Evolutionary conservation across 805 yeast species (phyloP), one percentile per base, ranked within the genome.

Genomic region (Candida gorgasii): DNA sequence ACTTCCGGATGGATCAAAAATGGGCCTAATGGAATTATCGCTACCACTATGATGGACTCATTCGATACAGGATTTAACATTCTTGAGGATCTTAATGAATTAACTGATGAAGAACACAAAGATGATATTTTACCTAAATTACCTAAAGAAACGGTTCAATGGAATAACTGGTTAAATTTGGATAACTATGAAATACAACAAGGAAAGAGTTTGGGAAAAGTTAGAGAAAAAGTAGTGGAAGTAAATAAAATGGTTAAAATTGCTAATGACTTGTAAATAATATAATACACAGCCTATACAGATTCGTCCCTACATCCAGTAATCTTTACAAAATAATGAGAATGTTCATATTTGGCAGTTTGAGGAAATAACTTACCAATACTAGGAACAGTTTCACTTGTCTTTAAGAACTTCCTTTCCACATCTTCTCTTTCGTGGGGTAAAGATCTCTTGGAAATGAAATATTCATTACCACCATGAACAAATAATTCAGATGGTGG

Each of bases 1-100:
- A 82, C 86, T 2, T 70, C 89, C 7, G 99, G 99, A 0, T 93
- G 99, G 99, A 82, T 89, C 36, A 80, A 85, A 43, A 81, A 78
- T 39, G 95, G 96, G 1, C 86, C 96, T 6, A 76, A 76, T 20
- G 99, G 99, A 1, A 95, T 89, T 3, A 93, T 93, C 50, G 95
- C 95, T 13, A 75, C 87, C 11, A 89, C 98, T 0, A 86, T 92
- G 84, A 76, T 84, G 75, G 89, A 86, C 45, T 79, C 97, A 1
- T 83, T 83, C 48, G 76, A 79, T 7, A 82, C 92, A 0, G 92
- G 89, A 0, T 87, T 80, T 19, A 65, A 72, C 9, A 70, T 93
- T 0, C 54, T 80, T 13, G 67, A 73, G 27, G 96, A 89, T 52
- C 62, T 75, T 17, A 45, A 63, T n/a, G 58, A 59, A 26, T 66